Evolutionary conservation across 257 asterid species (phyloP).

Genomic region (Ilex aquifolium): DNA sequence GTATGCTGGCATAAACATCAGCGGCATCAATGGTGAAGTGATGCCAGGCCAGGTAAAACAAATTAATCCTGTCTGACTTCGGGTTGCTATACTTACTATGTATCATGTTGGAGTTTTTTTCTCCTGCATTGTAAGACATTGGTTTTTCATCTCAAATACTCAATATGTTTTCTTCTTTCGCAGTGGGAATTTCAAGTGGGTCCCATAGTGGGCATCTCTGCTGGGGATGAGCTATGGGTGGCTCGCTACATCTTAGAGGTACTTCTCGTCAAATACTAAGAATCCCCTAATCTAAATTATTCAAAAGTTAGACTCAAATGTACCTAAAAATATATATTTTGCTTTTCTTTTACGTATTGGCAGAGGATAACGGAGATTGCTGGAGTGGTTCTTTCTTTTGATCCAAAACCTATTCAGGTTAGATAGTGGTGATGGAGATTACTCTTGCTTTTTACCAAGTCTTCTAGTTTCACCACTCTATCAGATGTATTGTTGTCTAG

Average conservation of each 20-base stretch:
- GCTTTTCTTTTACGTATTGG: not conserved
- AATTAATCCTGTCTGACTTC: no score
- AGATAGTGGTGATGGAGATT: not conserved
- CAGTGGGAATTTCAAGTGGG: conserved; percentile 33
- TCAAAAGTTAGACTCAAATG: no score
- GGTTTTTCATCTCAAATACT: not conserved
- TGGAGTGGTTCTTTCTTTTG: conserved; percentile 23
- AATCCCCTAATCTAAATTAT: no score
- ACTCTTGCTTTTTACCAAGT: no score
- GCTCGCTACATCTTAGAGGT: conserved; percentile 29
- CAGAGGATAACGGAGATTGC: conserved; percentile 28
- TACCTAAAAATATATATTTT: no score
- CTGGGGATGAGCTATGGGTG: conserved; percentile 27
- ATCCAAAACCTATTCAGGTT: conserved; percentile 29
- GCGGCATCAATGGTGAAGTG: conserved; percentile 15
- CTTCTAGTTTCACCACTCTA: no score
- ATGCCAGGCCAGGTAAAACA: conserved; percentile 18
- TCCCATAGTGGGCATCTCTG: conserved; percentile 27
- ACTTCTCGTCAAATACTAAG: not conserved
- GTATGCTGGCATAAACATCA: conserved; percentile 11
- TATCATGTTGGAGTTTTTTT: not conserved
- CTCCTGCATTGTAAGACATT: no score
- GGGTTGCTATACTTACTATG: not conserved
- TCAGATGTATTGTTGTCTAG: no score
- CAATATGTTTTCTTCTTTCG: no score